These are phyloP conservation scores for Chlamydomonas sp. DNA, from an alignment of 139 green algal species.

Conservation along the genomic window DNA sequence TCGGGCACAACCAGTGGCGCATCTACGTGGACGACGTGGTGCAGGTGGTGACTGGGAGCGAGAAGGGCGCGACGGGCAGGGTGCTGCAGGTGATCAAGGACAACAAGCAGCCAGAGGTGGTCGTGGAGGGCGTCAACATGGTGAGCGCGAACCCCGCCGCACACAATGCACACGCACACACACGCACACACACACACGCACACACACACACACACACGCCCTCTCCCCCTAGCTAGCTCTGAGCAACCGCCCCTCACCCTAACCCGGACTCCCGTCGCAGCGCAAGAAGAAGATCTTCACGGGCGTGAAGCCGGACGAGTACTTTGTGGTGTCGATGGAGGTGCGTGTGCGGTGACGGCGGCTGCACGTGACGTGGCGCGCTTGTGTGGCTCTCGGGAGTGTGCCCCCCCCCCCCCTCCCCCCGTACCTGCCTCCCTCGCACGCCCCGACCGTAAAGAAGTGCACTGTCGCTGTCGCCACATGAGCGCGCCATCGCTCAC, in stretches of 20 bases:
- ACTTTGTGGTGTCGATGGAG: slow-evolving; percentile 39
- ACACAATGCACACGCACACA: not conserved
- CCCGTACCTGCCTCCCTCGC: no score
- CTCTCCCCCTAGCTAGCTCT: no score
- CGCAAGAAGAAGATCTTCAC: slow-evolving; percentile 28
- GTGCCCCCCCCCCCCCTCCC: no score
- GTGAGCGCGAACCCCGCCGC: slow-evolving; percentile 14
- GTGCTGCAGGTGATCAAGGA: slow-evolving; percentile 40
- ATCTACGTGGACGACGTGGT: slow-evolving; percentile 40
- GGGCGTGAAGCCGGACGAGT: slow-evolving; percentile 16
- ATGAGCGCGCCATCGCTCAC: no score
- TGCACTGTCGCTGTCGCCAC: no score
- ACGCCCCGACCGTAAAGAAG: no score
- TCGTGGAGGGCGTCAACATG: slow-evolving; percentile 46
- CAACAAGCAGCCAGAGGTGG: slow-evolving; percentile 29
- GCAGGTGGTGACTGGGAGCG: slow-evolving; percentile 15
- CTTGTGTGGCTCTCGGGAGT: no score
- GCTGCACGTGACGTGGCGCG: not conserved
- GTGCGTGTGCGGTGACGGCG: slow-evolving; percentile 18
- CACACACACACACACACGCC: no score
- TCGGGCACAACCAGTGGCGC: slow-evolving; percentile 26
- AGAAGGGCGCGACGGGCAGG: slow-evolving; percentile 29
- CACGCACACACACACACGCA: not conserved
- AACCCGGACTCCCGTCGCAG: no score
- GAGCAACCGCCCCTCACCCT: no score